Evolutionary conservation across 495 filamentous ascomycete species (phyloP).

Genomic region (Aspergillus biplanus): DNA sequence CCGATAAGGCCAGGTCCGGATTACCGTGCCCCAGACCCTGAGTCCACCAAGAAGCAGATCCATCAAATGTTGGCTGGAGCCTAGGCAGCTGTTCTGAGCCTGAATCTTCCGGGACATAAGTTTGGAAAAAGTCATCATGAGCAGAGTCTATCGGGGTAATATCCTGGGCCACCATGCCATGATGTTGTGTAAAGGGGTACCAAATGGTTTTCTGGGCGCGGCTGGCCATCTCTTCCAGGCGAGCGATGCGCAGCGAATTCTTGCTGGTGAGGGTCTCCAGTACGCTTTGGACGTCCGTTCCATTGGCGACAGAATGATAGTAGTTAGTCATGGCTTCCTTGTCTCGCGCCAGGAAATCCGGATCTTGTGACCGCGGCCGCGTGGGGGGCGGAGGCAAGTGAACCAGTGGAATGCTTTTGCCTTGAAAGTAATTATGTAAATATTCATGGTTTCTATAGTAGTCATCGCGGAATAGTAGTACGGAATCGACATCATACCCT

Average conservation of each 20-base stretch:
- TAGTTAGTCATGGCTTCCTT: conserved; percentile 59
- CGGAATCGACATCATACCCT: conserved; percentile 71
- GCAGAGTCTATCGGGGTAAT: conserved; percentile 77
- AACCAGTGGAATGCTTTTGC: conserved; percentile 57
- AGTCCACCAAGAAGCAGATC: conserved; percentile 85
- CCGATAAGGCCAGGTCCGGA: conserved; percentile 64
- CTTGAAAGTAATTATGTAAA: conserved; percentile 62
- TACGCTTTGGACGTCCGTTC: conserved; percentile 40
- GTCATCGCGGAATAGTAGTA: conserved; percentile 64
- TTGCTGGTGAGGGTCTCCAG: conserved; percentile 50
- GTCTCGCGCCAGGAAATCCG: conserved; percentile 47
- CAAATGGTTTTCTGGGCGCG: conserved; percentile 66
- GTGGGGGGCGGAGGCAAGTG: conserved; percentile 58
- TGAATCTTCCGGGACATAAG: conserved; percentile 33
- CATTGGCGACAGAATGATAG: conserved; percentile 48
- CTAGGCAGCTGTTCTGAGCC: conserved; percentile 19
- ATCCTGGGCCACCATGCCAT: conserved; percentile 56
- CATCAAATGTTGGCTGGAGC: conserved; percentile 70
- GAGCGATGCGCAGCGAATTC: conserved; percentile 55
- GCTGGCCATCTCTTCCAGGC: conserved; percentile 60
- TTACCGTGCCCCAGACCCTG: conserved; percentile 80
- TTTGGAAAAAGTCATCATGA: conserved; percentile 74
- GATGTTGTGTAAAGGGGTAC: conserved; percentile 83
- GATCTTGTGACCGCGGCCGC: conserved; percentile 30
- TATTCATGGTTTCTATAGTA: conserved; percentile 69